Base-by-base conservation (phyloP, 441 rosid species). In the Croton setiger region DNA sequence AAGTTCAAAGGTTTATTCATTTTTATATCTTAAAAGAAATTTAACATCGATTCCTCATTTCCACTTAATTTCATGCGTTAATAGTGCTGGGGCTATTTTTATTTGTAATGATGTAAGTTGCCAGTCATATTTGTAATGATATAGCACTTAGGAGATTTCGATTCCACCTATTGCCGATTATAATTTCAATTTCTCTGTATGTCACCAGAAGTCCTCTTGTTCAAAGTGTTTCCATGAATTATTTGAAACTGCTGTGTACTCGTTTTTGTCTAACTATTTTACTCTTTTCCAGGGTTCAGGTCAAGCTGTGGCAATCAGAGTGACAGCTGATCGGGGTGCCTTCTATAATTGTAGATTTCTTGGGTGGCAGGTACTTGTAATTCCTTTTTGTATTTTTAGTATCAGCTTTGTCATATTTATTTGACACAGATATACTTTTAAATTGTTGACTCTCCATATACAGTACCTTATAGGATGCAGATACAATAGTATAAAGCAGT, bases 291-390 rank as follows among this genome's bases (percentile, higher is more conserved):
- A 95, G 98, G 99, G 98, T 74, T 95, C 99, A 60, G 96, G 96
- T 31, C 99, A 95, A 85, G 98, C 96, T 65, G 99, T 95, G 72
- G 98, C 98, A 10, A 78, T 92, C 62, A 79, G 99, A 75, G 91
- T 91, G 63, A 96, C 99, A 14, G 97, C 98, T 59, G 97, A 96
- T 75, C 85, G 97, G 58, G 91, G 98, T 60, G 96, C 96, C 11
- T 96, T 96, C 80, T 96, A 91, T 72, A 87, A 89, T 60, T 96
- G 99, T 84, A 81, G 96, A 69, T 91, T 93, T 77, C 98, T 96
- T 3, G 96, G 98, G 3, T 96, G 98, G 98, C 98, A 91, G 99
- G 99, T 95, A 67, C 13, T 33, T 68, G 45, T 60, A 37, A 12
- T 55, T 53, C 2, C 58, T 49, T 39, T 27, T 11, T 33, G 33